Conservation (phyloP, 2,329 filamentous ascomycete species). For the Leptographium procerum region DNA sequence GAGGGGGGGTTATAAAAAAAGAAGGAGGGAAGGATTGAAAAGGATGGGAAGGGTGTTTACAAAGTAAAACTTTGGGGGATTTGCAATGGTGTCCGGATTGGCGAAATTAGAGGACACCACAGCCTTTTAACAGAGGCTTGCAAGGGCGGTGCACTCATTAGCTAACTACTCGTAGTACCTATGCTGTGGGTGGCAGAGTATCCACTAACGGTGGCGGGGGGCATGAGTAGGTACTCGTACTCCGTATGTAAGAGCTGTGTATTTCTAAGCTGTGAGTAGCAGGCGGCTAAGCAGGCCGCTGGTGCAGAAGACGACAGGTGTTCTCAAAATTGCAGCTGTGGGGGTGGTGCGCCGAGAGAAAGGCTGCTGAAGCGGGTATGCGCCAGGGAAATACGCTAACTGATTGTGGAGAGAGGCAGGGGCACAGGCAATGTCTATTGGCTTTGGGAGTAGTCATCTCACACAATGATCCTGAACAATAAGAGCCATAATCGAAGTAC, state of each 20-base stretch:
- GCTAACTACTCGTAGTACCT: background rate
- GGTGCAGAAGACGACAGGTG: slow-evolving; percentile 12
- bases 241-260: background rate
- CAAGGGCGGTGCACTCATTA: too few species aligned
- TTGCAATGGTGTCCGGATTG: slow-evolving; percentile 8
- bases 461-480: too few species aligned
- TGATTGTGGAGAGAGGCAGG: background rate
- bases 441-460: too few species aligned
- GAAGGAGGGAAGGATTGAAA: background rate
- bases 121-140: background rate
- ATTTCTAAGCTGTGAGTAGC: slow-evolving; percentile 7
- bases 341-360: background rate
- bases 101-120: background rate
- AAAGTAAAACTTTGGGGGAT: background rate
- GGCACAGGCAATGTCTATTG: background rate
- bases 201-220: background rate
- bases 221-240: background rate
- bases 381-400: background rate
- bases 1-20: background rate
- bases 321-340: slow-evolving; percentile 5
- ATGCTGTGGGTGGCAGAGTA: too few species aligned
- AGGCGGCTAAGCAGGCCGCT: background rate
- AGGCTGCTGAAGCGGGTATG: slow-evolving; percentile 10
- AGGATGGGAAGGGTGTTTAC: background rate
- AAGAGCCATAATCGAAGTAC: too few species aligned